Conservation (phyloP, 768 basidiomycete species). For the Lactifluus hygrophoroides region DNA sequence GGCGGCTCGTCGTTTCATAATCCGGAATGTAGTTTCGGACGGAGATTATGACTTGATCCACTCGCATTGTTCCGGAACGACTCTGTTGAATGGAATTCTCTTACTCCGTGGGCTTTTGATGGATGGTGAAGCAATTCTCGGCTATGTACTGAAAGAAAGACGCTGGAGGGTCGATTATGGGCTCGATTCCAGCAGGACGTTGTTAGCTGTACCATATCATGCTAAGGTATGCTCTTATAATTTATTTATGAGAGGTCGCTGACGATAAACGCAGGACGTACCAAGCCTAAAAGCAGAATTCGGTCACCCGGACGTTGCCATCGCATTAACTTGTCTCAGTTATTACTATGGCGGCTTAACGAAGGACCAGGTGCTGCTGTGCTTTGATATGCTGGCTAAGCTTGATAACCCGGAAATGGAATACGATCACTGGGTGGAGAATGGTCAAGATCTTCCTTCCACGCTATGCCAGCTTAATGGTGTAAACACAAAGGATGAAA, state of each 20-base stretch:
- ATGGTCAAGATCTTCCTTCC: constrained; percentile 23
- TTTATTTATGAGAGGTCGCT: not conserved
- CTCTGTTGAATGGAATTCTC: constrained; percentile 32
- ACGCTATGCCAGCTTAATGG: constrained; percentile 28
- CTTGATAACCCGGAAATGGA: constrained; percentile 34
- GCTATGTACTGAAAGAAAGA: constrained; percentile 29
- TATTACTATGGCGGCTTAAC: constrained; percentile 43
- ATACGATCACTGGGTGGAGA: constrained; percentile 36
- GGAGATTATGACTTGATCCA: not conserved
- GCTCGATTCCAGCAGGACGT: constrained; percentile 33
- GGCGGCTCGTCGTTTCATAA: not conserved
- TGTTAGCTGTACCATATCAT: constrained; percentile 43
- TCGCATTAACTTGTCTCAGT: constrained; percentile 38
- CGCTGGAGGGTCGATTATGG: constrained; percentile 49
- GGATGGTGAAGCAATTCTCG: constrained; percentile 29
- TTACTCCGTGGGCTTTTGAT: constrained; percentile 39
- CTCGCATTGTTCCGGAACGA: not conserved
- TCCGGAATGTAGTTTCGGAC: not conserved
- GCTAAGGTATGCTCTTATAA: constrained; percentile 26
- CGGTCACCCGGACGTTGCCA: constrained; percentile 42
- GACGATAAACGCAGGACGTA: constrained; percentile 28
- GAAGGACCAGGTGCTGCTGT: constrained; percentile 29
- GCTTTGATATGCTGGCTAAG: constrained; percentile 33
- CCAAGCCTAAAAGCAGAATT: constrained; percentile 41
- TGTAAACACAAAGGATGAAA: constrained; percentile 35